Conservation (phyloP, 2,329 filamentous ascomycete species). For the Monilinia aucupariae region DNA sequence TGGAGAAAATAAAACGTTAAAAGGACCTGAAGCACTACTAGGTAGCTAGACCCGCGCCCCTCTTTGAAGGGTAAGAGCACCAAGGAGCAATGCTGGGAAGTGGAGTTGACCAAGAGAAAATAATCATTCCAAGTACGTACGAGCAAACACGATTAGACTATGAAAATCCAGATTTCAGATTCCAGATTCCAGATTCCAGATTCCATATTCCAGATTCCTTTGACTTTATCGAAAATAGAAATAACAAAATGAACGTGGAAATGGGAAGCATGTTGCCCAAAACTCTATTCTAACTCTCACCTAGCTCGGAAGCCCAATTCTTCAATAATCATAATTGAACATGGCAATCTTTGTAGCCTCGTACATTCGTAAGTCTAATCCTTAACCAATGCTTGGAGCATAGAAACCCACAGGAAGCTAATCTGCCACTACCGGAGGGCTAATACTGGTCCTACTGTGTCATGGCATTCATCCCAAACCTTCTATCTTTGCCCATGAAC, state of each 20-base stretch:
- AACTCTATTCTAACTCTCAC: neutral
- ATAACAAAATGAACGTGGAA: no score
- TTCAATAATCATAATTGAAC: neutral
- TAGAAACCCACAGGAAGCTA: neutral
- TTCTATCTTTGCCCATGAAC: constrained; percentile 3
- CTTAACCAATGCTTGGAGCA: neutral
- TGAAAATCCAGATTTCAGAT: neutral
- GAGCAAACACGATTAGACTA: neutral
- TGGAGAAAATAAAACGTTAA: constrained; percentile 1
- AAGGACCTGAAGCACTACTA: neutral
- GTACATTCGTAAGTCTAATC: neutral
- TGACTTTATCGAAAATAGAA: neutral
- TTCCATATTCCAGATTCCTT: constrained; percentile 2
- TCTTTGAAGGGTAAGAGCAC: neutral
- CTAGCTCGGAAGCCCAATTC: neutral
- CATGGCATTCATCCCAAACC: neutral
- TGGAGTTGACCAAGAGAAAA: no score
- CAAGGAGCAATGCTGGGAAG: constrained; percentile 4
- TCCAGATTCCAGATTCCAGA: no score
- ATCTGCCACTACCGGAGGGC: neutral
- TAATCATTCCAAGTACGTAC: neutral
- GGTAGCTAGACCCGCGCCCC: neutral
- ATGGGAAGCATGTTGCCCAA: constrained; percentile 4
- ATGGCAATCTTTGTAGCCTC: neutral
- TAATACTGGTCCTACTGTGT: neutral